Conservation (phyloP, 2,329 filamentous ascomycete genomes). For the Colletotrichum australisinense region DNA sequence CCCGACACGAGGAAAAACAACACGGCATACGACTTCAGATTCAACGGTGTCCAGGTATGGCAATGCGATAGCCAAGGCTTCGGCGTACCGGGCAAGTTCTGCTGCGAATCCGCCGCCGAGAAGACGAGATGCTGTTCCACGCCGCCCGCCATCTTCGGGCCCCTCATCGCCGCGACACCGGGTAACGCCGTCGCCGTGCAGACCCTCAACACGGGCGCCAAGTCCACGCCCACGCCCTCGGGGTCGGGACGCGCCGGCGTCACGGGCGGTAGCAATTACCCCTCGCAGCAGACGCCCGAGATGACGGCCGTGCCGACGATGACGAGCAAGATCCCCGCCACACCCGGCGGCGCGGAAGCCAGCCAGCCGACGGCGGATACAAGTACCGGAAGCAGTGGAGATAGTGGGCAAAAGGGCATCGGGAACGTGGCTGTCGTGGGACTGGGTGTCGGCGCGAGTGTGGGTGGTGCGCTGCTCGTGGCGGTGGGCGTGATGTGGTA, state of each 20-base stretch:
- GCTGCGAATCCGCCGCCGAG: conserved; percentile 32
- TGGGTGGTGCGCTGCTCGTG: conserved; percentile 25
- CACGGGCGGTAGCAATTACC: background rate
- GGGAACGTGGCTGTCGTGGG: conserved; percentile 18
- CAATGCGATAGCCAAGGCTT: conserved; percentile 26
- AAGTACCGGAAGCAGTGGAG: background rate
- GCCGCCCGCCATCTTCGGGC: conserved; percentile 23
- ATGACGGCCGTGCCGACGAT: conserved; percentile 8
- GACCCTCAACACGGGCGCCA: conserved; percentile 10
- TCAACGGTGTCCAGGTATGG: conserved; percentile 34
- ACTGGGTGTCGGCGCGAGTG: conserved; percentile 24
- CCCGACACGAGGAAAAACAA: conserved; percentile 24
- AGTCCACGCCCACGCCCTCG: conserved; percentile 10
- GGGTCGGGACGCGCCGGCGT: background rate
- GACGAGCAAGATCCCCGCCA: conserved; percentile 4
- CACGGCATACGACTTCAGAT: conserved; percentile 25
- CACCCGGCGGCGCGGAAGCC: background rate
- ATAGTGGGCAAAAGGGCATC: background rate
- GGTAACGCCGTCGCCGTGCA: conserved; percentile 29
- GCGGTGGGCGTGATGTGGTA: conserved; percentile 28
- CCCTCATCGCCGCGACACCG: conserved; percentile 24
- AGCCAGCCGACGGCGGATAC: conserved; percentile 6
- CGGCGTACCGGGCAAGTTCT: conserved; percentile 29
- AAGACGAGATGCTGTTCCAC: conserved; percentile 33
- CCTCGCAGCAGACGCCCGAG: background rate